A percentile compares a stretch with the other conserved stretches of the same genome.
Evolutionary conservation across 768 basidiomycete genomes (phyloP).

Genomic region (Saitozyma podzolica): DNA sequence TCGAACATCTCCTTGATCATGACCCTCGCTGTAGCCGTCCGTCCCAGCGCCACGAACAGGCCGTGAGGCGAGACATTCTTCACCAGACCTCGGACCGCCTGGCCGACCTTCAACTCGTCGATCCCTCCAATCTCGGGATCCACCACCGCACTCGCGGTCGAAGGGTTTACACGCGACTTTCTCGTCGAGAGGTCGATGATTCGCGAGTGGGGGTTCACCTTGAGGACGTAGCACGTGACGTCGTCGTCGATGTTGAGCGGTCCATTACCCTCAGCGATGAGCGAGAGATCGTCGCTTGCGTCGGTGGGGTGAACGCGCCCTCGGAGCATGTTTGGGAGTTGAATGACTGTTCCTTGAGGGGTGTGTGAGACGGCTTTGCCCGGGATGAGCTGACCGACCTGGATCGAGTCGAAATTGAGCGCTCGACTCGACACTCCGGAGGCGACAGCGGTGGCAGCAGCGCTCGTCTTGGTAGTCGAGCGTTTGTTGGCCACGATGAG

Average conservation of each 20-base stretch:
- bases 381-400: constrained; percentile 71
- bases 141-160: constrained; percentile 50
- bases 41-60: constrained; percentile 81
- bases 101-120: constrained; percentile 67
- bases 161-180: constrained; percentile 65
- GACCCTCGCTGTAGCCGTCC: constrained; percentile 81
- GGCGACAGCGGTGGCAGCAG: constrained; percentile 28
- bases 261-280: constrained; percentile 44
- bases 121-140: constrained; percentile 70
- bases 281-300: constrained; percentile 70
- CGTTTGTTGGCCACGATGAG: constrained; percentile 60
- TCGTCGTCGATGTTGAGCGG: constrained; percentile 64
- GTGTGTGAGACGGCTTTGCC: constrained; percentile 77
- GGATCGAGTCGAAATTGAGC: constrained; percentile 51
- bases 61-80: constrained; percentile 79
- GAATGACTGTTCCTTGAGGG: constrained; percentile 72
- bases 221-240: constrained; percentile 70
- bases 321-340: constrained; percentile 68
- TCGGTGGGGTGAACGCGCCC: constrained; percentile 83
- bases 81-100: constrained; percentile 81
- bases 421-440: constrained; percentile 4
- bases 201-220: constrained; percentile 65
- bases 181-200: constrained; percentile 80
- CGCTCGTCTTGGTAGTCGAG: not conserved
- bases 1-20: constrained; percentile 93